These are phyloP conservation scores for Oryza brachyantha DNA, from an alignment of 176 grass and related monocot genomes.

Conservation along the genomic window DNA sequence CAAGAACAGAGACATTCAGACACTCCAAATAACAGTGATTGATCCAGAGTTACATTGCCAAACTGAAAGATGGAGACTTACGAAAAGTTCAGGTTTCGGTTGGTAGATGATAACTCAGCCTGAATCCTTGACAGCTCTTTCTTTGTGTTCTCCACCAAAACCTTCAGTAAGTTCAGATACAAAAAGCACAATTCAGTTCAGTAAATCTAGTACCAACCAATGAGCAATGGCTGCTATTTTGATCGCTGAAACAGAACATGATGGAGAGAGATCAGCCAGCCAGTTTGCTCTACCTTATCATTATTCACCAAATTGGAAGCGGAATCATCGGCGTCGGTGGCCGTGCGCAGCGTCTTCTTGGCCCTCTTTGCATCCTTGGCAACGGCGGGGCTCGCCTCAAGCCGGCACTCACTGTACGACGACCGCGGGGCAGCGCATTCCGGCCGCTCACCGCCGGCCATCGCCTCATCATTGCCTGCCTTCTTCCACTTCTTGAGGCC, in stretches of 20 bases:
- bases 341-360: constrained; percentile 45
- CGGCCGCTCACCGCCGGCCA: background rate
- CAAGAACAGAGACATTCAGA: background rate
- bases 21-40: background rate
- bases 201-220: background rate
- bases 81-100: constrained; percentile 68
- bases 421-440: constrained; percentile 21
- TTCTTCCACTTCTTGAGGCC: constrained; percentile 94
- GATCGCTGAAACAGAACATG: background rate
- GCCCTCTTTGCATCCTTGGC: constrained; percentile 50
- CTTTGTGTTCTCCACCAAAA: constrained; percentile 77
- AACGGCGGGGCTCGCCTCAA: constrained; percentile 47
- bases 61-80: constrained; percentile 23
- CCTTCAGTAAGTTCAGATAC: constrained; percentile 44
- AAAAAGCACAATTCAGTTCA: background rate
- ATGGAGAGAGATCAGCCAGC: background rate
- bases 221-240: background rate
- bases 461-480: constrained; percentile 26
- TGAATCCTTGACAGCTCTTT: constrained; percentile 89
- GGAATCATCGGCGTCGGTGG: constrained; percentile 24
- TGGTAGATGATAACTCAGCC: constrained; percentile 61
- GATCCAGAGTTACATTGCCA: background rate
- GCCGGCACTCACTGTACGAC: constrained; percentile 48
- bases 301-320: constrained; percentile 48
- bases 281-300: constrained; percentile 47